Conservation (phyloP, 2,329 filamentous ascomycete species). For the Hypocreales sp. region DNA sequence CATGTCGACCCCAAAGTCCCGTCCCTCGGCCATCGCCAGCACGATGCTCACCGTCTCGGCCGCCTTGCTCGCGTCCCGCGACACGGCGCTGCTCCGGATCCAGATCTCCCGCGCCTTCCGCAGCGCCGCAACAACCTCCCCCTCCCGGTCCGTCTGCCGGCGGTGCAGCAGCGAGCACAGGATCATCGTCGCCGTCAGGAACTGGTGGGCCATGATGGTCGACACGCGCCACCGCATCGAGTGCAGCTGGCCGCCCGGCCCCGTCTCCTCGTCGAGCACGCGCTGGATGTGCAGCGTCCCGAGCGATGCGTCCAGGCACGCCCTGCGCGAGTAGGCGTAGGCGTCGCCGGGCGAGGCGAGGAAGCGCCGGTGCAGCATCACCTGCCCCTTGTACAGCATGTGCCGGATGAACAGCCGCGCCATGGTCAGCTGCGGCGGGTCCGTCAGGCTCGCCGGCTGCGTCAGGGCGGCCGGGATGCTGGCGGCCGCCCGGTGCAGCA, state of each 20-base stretch:
- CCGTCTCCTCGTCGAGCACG: constrained; percentile 9
- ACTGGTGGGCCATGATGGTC: constrained; percentile 9
- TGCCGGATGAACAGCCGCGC: constrained; percentile 23
- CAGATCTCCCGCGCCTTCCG: too few relatives aligned
- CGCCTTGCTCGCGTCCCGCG: too few relatives aligned
- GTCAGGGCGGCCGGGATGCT: constrained; percentile 80
- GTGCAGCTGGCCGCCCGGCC: constrained; percentile 7
- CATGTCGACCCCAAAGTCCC: too few relatives aligned
- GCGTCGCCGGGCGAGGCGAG: background rate
- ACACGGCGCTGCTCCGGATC: too few relatives aligned
- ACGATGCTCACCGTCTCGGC: too few relatives aligned
- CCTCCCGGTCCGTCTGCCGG: too few relatives aligned
- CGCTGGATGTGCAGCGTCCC: constrained; percentile 9
- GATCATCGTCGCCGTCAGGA: constrained; percentile 9
- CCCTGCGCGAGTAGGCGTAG: constrained; percentile 9
- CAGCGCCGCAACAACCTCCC: too few relatives aligned
- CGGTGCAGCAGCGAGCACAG: too few relatives aligned
- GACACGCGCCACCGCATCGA: constrained; percentile 8
- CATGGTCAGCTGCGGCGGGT: constrained; percentile 58
- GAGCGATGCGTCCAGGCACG: constrained; percentile 10
- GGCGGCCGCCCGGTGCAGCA: constrained; percentile 26
- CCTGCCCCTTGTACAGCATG: constrained; percentile 24
- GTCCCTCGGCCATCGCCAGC: too few relatives aligned
- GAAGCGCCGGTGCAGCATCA: constrained; percentile 23
- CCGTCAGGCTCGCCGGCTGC: constrained; percentile 75